These are phyloP conservation scores for Linanthus parryae DNA, from an alignment of 148 eudicot genomes.

Conservation along the genomic window DNA sequence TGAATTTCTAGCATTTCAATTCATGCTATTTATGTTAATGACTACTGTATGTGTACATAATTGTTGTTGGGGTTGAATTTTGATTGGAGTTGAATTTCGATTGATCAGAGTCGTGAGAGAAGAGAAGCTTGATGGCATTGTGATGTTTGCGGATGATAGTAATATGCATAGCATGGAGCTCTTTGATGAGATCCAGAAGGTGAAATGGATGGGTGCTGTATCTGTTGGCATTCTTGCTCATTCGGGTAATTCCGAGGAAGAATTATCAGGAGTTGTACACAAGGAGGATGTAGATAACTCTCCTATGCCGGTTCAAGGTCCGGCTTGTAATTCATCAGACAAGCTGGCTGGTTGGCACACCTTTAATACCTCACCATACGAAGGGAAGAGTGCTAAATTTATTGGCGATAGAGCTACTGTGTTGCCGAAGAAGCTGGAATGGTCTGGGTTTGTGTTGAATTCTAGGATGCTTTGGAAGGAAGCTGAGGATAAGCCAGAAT, in stretches of 20 bases:
- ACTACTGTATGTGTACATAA: background rate
- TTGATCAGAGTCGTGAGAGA: slow-evolving; percentile 73
- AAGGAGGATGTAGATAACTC: slow-evolving; percentile 31
- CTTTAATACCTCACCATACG: slow-evolving; percentile 48
- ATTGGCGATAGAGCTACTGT: slow-evolving; percentile 77
- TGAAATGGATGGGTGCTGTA: slow-evolving; percentile 76
- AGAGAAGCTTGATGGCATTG: slow-evolving; percentile 73
- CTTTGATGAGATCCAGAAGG: slow-evolving; percentile 89
- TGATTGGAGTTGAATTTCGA: slow-evolving; percentile 6
- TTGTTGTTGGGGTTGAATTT: slow-evolving; percentile 7
- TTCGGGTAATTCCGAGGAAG: slow-evolving; percentile 48
- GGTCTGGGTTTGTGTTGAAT: slow-evolving; percentile 94
- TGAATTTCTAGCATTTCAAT: slow-evolving; percentile 1
- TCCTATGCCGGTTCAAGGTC: slow-evolving; percentile 78
- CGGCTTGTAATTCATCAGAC: slow-evolving; percentile 84
- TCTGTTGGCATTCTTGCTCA: slow-evolving; percentile 90
- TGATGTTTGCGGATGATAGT: slow-evolving; percentile 96
- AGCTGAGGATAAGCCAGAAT: slow-evolving; percentile 53
- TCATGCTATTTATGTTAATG: background rate
- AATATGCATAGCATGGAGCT: slow-evolving; percentile 94
- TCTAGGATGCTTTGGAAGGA: slow-evolving; percentile 86
- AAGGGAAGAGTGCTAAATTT: slow-evolving; percentile 54
- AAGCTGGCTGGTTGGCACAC: slow-evolving; percentile 88
- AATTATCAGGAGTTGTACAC: slow-evolving; percentile 23
- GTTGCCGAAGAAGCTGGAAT: slow-evolving; percentile 84